Conservation (phyloP, 257 asterid genomes). For the Anisodus tanguticus region DNA sequence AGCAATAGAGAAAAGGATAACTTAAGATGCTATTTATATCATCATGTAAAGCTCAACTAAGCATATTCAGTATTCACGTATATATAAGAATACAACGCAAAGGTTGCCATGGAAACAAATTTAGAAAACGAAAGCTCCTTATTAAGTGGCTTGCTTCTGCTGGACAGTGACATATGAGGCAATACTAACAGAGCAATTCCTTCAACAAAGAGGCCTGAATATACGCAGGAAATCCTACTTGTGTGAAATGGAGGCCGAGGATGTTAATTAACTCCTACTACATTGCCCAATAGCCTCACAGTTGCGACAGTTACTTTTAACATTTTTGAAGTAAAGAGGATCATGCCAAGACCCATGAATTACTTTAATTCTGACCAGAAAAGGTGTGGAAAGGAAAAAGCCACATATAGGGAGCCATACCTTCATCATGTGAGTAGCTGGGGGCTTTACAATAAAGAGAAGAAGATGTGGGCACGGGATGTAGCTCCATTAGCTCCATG, state of each 20-base stretch:
- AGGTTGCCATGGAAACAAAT: not conserved
- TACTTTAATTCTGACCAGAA: not conserved
- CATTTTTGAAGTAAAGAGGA: not conserved
- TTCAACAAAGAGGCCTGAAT: constrained; percentile 18
- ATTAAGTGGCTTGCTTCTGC: constrained; percentile 28
- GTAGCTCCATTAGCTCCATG: constrained; percentile 23
- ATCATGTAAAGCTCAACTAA: not conserved
- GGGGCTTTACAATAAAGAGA: constrained; percentile 17
- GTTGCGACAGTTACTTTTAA: not conserved
- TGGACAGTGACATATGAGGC: not conserved
- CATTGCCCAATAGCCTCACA: not conserved
- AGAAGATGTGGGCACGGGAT: not conserved
- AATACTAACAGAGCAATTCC: not conserved
- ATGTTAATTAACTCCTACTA: constrained; percentile 3
- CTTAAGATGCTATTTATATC: not conserved
- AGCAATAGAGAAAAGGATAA: not conserved
- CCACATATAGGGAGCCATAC: not conserved
- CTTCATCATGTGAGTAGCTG: constrained; percentile 5
- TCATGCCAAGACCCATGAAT: not conserved
- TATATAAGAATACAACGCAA: not conserved
- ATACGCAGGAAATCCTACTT: not conserved
- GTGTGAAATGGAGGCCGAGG: not conserved
- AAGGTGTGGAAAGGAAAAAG: not conserved
- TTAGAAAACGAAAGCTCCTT: constrained; percentile 23
- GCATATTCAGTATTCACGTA: not conserved